Evolutionary conservation across 306 rosid genomes (phyloP).

Genomic region (Pyrus pyrifolia): DNA sequence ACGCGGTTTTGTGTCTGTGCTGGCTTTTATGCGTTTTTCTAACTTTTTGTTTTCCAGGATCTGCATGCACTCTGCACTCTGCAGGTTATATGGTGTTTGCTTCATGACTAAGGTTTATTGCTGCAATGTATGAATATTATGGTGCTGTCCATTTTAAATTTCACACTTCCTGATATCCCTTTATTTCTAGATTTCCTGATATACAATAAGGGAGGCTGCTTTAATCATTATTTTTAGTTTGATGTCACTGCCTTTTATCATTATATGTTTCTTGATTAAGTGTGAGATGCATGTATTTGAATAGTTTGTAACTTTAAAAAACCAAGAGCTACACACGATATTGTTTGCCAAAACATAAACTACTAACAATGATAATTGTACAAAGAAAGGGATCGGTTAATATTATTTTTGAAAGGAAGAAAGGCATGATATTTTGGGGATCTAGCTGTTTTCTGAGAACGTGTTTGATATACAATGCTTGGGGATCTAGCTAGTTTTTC

Average conservation of each 20-base stretch:
- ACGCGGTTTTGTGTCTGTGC: conserved; percentile 18
- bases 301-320: not conserved
- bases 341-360: not conserved
- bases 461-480: not conserved
- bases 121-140: not conserved
- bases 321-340: not conserved
- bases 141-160: not conserved
- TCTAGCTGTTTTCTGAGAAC: not conserved
- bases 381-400: not conserved
- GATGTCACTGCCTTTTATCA: not conserved
- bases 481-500: not conserved
- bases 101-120: not conserved
- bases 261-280: not conserved
- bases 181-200: not conserved
- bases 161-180: not conserved
- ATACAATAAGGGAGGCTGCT: not conserved
- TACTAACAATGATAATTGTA: no score
- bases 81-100: not conserved
- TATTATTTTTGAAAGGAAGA: not conserved
- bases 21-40: not conserved
- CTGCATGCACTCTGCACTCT: not conserved
- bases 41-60: not conserved
- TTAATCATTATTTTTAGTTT: not conserved
- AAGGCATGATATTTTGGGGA: not conserved
- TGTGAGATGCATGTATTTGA: not conserved